Evolutionary conservation across 106 monocot genomes (phyloP).

Genomic region (Iris macrosiphon): DNA sequence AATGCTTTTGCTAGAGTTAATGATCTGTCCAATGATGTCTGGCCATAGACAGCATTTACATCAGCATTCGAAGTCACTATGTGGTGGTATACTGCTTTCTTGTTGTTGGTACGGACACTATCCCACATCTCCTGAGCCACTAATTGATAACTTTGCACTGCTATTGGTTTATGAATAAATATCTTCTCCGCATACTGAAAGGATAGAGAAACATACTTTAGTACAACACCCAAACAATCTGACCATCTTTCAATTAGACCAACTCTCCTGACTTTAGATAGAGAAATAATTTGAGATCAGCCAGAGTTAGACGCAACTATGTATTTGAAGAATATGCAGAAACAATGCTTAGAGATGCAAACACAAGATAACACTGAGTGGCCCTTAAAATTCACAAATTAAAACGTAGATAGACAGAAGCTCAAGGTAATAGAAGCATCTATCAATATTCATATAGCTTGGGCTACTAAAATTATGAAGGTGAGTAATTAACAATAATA

Average conservation of each 20-base stretch:
- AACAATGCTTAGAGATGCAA: not conserved
- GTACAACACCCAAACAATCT: not conserved
- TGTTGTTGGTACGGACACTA: conserved; percentile 63
- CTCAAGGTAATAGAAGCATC: too few relatives aligned
- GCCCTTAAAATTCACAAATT: too few relatives aligned
- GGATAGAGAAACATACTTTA: conserved; percentile 11
- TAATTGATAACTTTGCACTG: conserved; percentile 22
- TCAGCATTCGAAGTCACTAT: conserved; percentile 75
- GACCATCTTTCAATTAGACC: not conserved
- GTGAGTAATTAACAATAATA: too few relatives aligned
- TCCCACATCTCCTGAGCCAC: conserved; percentile 67
- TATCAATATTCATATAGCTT: too few relatives aligned
- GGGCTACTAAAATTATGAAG: too few relatives aligned
- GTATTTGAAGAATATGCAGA: not conserved
- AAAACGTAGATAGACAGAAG: not conserved
- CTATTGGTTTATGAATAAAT: conserved; percentile 46
- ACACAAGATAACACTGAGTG: too few relatives aligned
- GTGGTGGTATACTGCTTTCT: conserved; percentile 70
- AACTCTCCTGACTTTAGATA: not conserved
- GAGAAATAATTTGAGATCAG: conserved; percentile 1
- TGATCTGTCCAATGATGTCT: conserved; percentile 25
- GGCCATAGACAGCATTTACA: conserved; percentile 55
- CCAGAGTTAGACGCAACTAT: not conserved
- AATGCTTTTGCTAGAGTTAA: conserved; percentile 64
- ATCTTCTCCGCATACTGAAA: conserved; percentile 90